Evolutionary conservation across 2,329 filamentous ascomycete genomes (phyloP).

Genomic region (Botryotinia narcissicola): DNA sequence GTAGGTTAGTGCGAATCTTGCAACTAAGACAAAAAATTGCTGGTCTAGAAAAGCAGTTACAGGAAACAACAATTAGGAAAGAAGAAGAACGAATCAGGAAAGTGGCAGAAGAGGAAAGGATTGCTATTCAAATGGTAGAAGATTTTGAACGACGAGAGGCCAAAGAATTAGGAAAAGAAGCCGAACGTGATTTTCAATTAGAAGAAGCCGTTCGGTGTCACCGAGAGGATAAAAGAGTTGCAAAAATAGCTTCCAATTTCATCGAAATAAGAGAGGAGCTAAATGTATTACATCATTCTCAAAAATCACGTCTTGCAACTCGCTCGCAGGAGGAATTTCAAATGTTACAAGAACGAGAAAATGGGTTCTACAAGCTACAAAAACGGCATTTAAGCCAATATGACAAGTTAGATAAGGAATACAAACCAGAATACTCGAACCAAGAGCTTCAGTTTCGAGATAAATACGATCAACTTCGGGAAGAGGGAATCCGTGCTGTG

Average conservation of each 20-base stretch:
- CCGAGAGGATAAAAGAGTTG: constrained; percentile 44
- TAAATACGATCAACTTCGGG: constrained; percentile 45
- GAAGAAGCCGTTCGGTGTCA: constrained; percentile 42
- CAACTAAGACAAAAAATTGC: constrained; percentile 32
- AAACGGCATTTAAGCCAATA: constrained; percentile 32
- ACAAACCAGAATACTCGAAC: constrained; percentile 37
- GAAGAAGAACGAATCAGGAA: constrained; percentile 18
- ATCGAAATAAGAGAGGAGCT: constrained; percentile 41
- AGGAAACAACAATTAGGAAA: constrained; percentile 29
- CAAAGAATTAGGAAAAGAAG: constrained; percentile 39
- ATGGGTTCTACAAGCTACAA: constrained; percentile 36
- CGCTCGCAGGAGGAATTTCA: constrained; percentile 42
- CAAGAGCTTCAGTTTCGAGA: constrained; percentile 40
- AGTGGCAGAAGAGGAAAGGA: constrained; percentile 41
- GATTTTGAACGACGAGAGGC: constrained; percentile 50
- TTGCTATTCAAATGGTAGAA: constrained; percentile 47
- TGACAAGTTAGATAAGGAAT: constrained; percentile 35
- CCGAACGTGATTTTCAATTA: constrained; percentile 41
- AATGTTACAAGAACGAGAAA: constrained; percentile 37
- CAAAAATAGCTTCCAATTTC: constrained; percentile 43
- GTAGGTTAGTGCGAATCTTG: constrained; percentile 42
- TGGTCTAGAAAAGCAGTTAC: constrained; percentile 28
- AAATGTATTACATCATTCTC: constrained; percentile 44
- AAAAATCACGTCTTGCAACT: constrained; percentile 42
- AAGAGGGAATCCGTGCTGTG: constrained; percentile 46